Conservation (phyloP, 2,329 filamentous ascomycete genomes). For the Xylaria sp. region DNA sequence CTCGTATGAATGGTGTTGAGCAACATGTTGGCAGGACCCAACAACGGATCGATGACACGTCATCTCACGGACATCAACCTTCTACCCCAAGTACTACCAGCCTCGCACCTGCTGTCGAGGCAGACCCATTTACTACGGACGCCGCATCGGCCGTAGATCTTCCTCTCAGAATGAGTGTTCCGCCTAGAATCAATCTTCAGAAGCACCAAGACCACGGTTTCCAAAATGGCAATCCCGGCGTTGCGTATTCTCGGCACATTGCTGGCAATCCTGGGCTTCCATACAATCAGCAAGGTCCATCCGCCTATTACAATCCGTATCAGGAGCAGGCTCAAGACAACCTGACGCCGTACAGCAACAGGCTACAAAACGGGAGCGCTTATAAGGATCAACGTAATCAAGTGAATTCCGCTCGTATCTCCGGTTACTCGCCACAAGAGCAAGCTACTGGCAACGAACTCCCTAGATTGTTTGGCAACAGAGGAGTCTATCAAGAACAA, state of each 20-base stretch:
- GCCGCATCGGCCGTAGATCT: neutral
- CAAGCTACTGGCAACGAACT: neutral
- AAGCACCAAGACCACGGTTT: neutral
- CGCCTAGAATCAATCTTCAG: neutral
- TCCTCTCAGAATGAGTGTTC: neutral
- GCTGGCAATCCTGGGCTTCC: neutral
- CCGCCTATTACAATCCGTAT: neutral
- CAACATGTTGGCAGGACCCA: neutral
- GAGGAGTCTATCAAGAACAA: neutral
- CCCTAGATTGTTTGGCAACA: neutral
- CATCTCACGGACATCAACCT: neutral
- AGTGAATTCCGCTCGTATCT: neutral
- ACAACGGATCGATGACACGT: neutral
- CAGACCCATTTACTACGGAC: neutral
- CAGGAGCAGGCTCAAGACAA: neutral
- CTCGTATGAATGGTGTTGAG: neutral
- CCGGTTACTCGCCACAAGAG: neutral
- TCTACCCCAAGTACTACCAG: neutral
- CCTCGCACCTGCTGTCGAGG: neutral
- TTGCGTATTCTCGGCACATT: neutral
- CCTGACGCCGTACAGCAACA: neutral
- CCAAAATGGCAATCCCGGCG: neutral
- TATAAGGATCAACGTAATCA: neutral
- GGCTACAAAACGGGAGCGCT: neutral
- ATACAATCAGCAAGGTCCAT: neutral